Evolutionary conservation across 768 basidiomycete genomes (phyloP), one percentile per base, ranked within the genome.

Genomic region (Stropharia rugosoannulata): DNA sequence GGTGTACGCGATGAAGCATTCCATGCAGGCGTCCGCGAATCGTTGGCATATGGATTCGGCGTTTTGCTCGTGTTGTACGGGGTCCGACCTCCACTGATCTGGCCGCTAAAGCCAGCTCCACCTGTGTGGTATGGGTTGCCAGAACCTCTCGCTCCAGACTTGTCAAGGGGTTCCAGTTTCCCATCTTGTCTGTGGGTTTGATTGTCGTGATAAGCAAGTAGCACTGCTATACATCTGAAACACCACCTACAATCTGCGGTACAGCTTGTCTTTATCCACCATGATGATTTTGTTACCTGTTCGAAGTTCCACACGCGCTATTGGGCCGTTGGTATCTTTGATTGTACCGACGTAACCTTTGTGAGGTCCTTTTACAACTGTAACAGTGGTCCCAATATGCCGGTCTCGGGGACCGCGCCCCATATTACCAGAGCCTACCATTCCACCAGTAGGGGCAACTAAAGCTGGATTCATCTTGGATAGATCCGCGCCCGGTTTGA

Each of bases 321-420:
- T 77, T 38, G 80, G 78, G 4, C 95, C 96, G 56, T 95, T 96
- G 27, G 94, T 91, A 67, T 98, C 97, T 72, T 95, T 98, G 77
- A 98, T 90, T 4, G 86, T 84, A 6, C 97, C 97, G 43, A 87
- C 79, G 63, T 95, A 89, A 12, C 94, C 92, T 71, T 99, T 99
- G 66, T 89, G 84, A 4, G 90, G 81, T 4, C 97, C 97, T 68
- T 93, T 90, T 57, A 92, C 77, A 4, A 98, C 84, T 10, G 81
- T 80, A 37, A 98, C 92, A 13, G 80, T 78, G 0, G 81, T 78
- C 13, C 95, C 95, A 59, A 95, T 89, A 63, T 92, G 81, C 15
- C 90, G 78, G 68, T 94, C 93, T 60, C 90, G 77, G 32, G 90
- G 88, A 0, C 91, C 92, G 41, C 90, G 85, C 3, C 82, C 83